Conservation (phyloP, 139 green algal species). For the Eudorina sp. region DNA sequence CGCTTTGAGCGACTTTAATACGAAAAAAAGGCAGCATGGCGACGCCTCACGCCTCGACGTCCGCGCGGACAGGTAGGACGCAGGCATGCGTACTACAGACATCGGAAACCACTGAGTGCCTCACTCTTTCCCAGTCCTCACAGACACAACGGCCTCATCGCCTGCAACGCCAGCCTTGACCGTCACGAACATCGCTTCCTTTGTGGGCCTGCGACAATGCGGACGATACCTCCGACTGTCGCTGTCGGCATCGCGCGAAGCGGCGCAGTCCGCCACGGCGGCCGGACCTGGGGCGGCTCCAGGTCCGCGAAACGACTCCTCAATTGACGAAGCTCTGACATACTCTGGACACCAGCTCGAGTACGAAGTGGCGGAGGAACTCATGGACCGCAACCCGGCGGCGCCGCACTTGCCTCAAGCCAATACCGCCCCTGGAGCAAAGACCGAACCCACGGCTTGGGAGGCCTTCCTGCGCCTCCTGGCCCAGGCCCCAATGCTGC, state of each 20-base stretch:
- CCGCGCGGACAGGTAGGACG: too few species aligned
- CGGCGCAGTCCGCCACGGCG: not conserved
- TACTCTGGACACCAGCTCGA: not conserved
- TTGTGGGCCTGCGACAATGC: constrained; percentile 19
- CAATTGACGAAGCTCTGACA: constrained; percentile 1
- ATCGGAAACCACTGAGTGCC: too few species aligned
- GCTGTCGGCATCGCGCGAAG: not conserved
- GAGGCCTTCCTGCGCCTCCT: not conserved
- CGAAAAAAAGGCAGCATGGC: too few species aligned
- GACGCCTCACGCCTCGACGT: too few species aligned
- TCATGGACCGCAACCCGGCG: not conserved
- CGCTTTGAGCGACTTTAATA: too few species aligned
- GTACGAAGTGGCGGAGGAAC: not conserved
- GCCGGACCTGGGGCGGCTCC: too few species aligned
- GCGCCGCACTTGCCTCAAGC: not conserved
- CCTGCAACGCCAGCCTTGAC: too few species aligned
- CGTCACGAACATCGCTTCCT: constrained; percentile 5
- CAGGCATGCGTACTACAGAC: too few species aligned
- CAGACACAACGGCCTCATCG: too few species aligned
- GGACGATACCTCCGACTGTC: constrained; percentile 6
- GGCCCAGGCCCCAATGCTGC: not conserved
- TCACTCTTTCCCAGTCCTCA: too few species aligned
- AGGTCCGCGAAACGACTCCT: too few species aligned
- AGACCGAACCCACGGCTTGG: not conserved
- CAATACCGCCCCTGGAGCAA: not conserved